These are phyloP conservation scores for Chloranthus sessilifolius DNA, from an alignment of 164 flowering plant genomes.

Conservation along the genomic window DNA sequence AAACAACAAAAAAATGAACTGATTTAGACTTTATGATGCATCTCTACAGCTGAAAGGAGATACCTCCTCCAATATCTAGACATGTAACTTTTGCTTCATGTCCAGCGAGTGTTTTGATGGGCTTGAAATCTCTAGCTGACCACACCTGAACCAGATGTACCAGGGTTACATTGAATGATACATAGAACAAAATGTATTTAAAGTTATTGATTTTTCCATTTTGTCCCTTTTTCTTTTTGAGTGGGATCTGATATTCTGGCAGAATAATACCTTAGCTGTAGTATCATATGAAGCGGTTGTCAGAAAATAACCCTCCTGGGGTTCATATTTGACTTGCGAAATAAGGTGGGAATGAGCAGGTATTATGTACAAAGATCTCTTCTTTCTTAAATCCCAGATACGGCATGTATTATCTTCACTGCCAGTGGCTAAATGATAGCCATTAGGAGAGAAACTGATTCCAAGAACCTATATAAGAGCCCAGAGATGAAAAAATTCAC, in stretches of 20 bases:
- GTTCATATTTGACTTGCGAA: conserved; percentile 92
- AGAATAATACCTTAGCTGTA: conserved; percentile 68
- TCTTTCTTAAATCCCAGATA: conserved; percentile 93
- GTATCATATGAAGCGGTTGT: conserved; percentile 86
- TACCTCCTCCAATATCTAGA: conserved; percentile 73
- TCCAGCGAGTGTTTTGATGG: conserved; percentile 73
- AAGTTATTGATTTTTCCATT: too few species aligned
- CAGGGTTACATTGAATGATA: too few species aligned
- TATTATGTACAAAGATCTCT: conserved; percentile 63
- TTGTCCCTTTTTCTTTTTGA: too few species aligned
- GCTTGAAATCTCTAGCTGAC: conserved; percentile 93
- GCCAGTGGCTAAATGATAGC: conserved; percentile 93
- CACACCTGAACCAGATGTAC: conserved; percentile 58
- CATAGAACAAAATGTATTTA: too few species aligned
- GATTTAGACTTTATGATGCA: neutral
- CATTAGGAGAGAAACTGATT: conserved; percentile 86
- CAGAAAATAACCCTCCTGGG: conserved; percentile 90
- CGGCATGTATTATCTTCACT: conserved; percentile 95
- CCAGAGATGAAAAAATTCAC: conserved; percentile 3
- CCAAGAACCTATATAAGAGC: conserved; percentile 56
- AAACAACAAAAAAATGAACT: too few species aligned
- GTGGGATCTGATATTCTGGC: too few species aligned
- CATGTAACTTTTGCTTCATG: conserved; percentile 91
- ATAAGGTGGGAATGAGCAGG: conserved; percentile 94
- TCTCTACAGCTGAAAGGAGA: conserved; percentile 12